These are phyloP conservation scores for Trichosporon coremiiforme DNA, from an alignment of 1,284 basidiomycete species.

Conservation along the genomic window DNA sequence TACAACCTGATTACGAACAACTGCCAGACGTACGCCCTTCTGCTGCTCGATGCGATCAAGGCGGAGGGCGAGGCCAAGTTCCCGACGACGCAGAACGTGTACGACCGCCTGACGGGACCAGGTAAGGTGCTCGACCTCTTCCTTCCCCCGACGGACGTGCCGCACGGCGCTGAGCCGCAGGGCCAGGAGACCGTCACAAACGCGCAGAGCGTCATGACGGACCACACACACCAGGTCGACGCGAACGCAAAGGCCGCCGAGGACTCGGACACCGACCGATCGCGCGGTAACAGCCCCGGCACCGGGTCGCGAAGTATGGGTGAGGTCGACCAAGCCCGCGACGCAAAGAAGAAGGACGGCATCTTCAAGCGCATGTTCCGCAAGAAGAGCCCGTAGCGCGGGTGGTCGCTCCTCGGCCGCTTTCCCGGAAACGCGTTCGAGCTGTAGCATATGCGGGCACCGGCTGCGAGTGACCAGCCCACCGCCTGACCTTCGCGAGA, in stretches of 20 bases:
- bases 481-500: neutral
- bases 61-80: constrained; percentile 23
- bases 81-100: constrained; percentile 28
- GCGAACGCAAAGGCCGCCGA: neutral
- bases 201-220: constrained; percentile 19
- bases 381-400: constrained; percentile 16
- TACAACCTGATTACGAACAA: constrained; percentile 34
- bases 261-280: neutral
- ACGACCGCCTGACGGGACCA: constrained; percentile 21
- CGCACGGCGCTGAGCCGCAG: neutral
- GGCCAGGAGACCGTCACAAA: constrained; percentile 12
- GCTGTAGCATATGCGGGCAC: neutral
- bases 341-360: constrained; percentile 21
- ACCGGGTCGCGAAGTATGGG: neutral
- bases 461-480: neutral
- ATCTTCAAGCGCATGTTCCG: constrained; percentile 16
- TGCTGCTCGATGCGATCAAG: constrained; percentile 31
- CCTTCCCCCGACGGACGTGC: neutral
- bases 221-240: constrained; percentile 24
- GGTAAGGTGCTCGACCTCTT: constrained; percentile 29
- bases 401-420: neutral
- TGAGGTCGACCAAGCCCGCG: neutral
- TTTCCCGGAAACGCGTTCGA: neutral
- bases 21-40: constrained; percentile 33
- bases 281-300: neutral